Evolutionary conservation across 2,329 filamentous ascomycete species (phyloP).

Genomic region (Septoria linicola): DNA sequence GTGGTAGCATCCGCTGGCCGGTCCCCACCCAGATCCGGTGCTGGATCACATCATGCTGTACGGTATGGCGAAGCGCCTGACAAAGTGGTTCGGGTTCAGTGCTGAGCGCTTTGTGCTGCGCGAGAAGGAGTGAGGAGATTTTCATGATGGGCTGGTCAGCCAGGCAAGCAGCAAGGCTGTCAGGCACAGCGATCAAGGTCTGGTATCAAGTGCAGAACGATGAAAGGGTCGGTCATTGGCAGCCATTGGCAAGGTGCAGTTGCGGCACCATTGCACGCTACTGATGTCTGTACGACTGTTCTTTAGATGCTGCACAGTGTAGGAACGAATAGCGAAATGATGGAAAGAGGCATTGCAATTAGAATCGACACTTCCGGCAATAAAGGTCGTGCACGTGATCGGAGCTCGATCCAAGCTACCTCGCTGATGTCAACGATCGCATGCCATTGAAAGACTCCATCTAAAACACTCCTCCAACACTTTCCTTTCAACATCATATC

Average conservation of each 20-base stretch:
- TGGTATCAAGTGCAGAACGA: no score
- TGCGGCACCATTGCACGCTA: no score
- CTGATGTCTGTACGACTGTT: no score
- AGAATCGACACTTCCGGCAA: background rate
- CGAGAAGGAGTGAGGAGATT: no score
- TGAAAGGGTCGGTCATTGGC: no score
- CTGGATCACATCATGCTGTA: conserved; percentile 19
- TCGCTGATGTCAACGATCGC: conserved; percentile 14
- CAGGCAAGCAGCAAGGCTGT: no score
- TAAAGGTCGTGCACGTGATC: background rate
- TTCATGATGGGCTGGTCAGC: no score
- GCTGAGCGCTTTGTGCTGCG: conserved; percentile 8
- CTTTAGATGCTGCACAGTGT: no score
- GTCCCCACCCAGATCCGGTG: conserved; percentile 17
- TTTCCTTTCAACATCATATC: background rate
- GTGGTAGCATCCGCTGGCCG: conserved; percentile 11
- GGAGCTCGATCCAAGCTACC: background rate
- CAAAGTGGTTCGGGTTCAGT: conserved; percentile 20
- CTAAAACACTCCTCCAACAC: background rate
- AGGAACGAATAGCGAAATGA: no score
- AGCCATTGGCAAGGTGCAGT: no score
- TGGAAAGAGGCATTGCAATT: no score
- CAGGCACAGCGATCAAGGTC: no score
- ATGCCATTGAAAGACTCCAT: conserved; percentile 7
- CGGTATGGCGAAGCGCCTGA: conserved; percentile 12